Evolutionary conservation across 139 green algal genomes (phyloP).

Genomic region (Picochlorum costavermella): DNA sequence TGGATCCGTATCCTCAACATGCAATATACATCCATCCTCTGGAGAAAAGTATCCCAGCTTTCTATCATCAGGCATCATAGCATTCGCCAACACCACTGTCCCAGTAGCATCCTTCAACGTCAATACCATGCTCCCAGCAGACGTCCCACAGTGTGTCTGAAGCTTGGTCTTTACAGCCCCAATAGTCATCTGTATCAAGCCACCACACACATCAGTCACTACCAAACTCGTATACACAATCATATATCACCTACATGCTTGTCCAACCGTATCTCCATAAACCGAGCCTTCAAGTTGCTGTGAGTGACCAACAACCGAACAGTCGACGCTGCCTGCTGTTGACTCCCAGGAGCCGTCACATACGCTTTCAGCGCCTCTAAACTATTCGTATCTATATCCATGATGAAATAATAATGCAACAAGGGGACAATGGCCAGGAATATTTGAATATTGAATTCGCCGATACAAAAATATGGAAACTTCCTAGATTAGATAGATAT

Average conservation of each 20-base stretch:
- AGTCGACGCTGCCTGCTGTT: constrained; percentile 67
- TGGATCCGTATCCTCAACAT: constrained; percentile 87
- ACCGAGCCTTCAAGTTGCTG: constrained; percentile 80
- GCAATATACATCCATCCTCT: constrained; percentile 67
- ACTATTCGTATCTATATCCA: constrained; percentile 10
- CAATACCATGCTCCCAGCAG: constrained; percentile 64
- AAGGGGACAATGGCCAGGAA: background rate
- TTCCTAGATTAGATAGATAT: no score
- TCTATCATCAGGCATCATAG: constrained; percentile 45
- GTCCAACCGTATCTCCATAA: constrained; percentile 91
- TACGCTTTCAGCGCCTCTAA: constrained; percentile 51
- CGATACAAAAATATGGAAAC: no score
- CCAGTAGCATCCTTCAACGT: constrained; percentile 71
- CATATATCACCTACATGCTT: constrained; percentile 52
- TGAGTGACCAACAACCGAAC: constrained; percentile 85
- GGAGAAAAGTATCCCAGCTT: constrained; percentile 95
- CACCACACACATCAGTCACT: background rate
- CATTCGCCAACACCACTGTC: constrained; percentile 25
- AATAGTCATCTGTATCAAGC: constrained; percentile 61
- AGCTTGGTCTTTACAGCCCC: constrained; percentile 83
- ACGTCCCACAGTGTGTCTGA: constrained; percentile 77
- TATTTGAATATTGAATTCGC: no score
- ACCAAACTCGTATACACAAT: background rate
- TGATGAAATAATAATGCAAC: background rate
- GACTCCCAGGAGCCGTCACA: constrained; percentile 33